phyloP scores from a whole-genome alignment of 225 moss, liverwort and hornwort genomes.

The Sphagnum contortum region DNA sequence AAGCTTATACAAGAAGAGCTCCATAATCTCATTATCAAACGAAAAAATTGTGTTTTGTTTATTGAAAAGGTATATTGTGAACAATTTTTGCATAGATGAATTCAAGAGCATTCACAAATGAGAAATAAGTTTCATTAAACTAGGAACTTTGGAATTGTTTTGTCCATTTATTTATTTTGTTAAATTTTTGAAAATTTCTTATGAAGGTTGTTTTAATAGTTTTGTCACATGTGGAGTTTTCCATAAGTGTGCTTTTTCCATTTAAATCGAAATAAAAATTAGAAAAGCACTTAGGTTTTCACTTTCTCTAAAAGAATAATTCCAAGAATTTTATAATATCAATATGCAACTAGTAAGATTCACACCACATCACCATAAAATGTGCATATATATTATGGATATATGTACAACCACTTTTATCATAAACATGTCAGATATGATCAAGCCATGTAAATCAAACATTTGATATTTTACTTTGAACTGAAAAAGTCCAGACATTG shows the following conservation, averaged over 20 bases:
- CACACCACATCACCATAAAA: too few species aligned
- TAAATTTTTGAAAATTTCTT: too few species aligned
- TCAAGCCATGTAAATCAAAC: background rate
- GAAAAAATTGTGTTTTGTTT: constrained; percentile 52
- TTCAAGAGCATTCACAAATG: background rate
- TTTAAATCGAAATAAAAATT: background rate
- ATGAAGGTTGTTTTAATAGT: background rate
- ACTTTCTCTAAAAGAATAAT: too few species aligned
- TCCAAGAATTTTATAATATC: too few species aligned
- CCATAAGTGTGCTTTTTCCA: background rate
- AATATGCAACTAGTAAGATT: too few species aligned
- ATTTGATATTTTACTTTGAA: background rate
- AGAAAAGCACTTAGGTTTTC: too few species aligned
- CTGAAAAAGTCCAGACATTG: background rate
- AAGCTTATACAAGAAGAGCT: constrained; percentile 70
- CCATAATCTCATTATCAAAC: constrained; percentile 60
- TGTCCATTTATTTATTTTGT: background rate
- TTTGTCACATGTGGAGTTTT: background rate
- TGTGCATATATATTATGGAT: background rate
- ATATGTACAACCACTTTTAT: background rate
- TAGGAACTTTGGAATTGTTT: background rate
- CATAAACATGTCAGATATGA: background rate
- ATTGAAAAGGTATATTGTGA: constrained; percentile 55
- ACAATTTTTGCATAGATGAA: background rate
- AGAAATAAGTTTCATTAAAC: background rate